phyloP scores from a whole-genome alignment of 495 filamentous ascomycete genomes.

The Hypoxylon rickii region DNA sequence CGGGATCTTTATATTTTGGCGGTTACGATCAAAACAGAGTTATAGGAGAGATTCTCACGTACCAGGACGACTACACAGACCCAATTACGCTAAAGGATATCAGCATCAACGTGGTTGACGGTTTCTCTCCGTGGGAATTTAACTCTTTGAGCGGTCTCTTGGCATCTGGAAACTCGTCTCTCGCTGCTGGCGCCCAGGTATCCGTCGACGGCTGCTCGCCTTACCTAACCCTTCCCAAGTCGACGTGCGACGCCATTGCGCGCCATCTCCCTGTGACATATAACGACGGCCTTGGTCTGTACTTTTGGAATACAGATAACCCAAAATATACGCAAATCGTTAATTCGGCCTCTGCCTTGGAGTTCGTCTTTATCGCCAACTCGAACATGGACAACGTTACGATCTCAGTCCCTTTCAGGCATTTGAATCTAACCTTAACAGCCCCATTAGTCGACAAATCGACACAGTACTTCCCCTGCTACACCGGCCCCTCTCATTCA shows the following conservation, averaged over 20 bases:
- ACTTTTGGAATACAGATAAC: slow-evolving; percentile 55
- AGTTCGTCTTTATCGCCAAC: slow-evolving; percentile 51
- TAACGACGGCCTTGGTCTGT: slow-evolving; percentile 46
- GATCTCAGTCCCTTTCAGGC: slow-evolving; percentile 59
- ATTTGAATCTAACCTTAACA: slow-evolving; percentile 58
- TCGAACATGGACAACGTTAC: slow-evolving; percentile 43
- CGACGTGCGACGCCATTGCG: slow-evolving; percentile 56
- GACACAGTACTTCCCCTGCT: slow-evolving; percentile 59
- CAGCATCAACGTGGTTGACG: slow-evolving; percentile 45
- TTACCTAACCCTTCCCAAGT: slow-evolving; percentile 54
- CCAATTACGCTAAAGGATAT: slow-evolving; percentile 46
- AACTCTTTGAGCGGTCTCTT: slow-evolving; percentile 44
- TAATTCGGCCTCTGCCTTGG: slow-evolving; percentile 53
- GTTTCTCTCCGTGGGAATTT: slow-evolving; percentile 49
- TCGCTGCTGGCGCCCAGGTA: slow-evolving; percentile 29
- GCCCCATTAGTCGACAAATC: slow-evolving; percentile 49
- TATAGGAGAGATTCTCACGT: slow-evolving; percentile 36
- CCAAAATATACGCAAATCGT: slow-evolving; percentile 49
- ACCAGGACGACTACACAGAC: slow-evolving; percentile 39
- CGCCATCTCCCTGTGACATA: slow-evolving; percentile 51
- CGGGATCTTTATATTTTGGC: slow-evolving; percentile 53
- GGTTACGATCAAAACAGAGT: slow-evolving; percentile 57
- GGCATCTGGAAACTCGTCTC: slow-evolving; percentile 39
- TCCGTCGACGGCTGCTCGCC: slow-evolving; percentile 48
- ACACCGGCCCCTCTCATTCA: slow-evolving; percentile 30